A percentile compares a stretch with the other conserved stretches of the same genome.
Conservation (phyloP, 2,329 filamentous ascomycete genomes). For the Aspergillus tamarii region DNA sequence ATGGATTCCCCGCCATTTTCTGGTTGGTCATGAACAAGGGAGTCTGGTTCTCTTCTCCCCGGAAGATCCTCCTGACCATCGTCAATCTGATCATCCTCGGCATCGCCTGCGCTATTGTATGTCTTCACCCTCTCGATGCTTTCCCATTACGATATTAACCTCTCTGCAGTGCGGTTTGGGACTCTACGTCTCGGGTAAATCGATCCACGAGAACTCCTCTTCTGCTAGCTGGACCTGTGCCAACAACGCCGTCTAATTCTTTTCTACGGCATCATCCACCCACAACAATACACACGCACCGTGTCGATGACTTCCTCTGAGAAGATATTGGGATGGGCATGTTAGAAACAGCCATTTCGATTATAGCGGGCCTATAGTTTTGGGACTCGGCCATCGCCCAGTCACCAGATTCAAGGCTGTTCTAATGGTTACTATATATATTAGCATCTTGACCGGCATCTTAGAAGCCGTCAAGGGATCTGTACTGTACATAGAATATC, state of each 20-base stretch:
- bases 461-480: not conserved
- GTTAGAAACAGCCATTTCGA: constrained; percentile 1
- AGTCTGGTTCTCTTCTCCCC: constrained; percentile 39
- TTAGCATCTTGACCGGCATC: not conserved
- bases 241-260: constrained; percentile 31
- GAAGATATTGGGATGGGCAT: not conserved
- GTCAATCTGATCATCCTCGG: constrained; percentile 48
- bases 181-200: constrained; percentile 44
- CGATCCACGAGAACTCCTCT: constrained; percentile 38
- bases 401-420: constrained; percentile 1
- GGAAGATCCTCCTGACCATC: constrained; percentile 48
- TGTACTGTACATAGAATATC: constrained; percentile 7
- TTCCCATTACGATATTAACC: constrained; percentile 9
- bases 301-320: not conserved
- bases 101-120: constrained; percentile 34
- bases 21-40: constrained; percentile 54
- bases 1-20: constrained; percentile 49
- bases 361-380: constrained; percentile 7
- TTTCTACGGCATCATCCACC: not conserved
- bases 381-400: not conserved
- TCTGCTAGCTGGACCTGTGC: constrained; percentile 44
- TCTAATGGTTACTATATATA: constrained; percentile 1
- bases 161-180: constrained; percentile 41
- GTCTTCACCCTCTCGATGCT: not conserved
- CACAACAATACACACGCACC: not conserved